Conservation (phyloP, 164 flowering plant genomes). For the Sedum album region DNA sequence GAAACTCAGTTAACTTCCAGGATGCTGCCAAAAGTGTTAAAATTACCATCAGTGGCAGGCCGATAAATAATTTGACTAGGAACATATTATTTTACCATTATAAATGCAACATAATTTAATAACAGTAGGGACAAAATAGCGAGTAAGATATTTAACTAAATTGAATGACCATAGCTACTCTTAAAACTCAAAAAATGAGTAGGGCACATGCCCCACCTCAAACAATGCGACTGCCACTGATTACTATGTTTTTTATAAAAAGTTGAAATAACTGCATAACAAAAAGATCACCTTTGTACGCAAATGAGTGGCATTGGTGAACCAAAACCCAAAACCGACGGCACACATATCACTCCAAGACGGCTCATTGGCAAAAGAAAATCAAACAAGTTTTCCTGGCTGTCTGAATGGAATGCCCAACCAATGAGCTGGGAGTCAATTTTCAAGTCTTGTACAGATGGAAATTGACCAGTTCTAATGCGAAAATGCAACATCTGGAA, state of each 20-base stretch:
- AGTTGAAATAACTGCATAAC: not conserved
- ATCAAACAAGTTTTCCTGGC: constrained; percentile 61
- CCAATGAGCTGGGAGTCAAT: constrained; percentile 52
- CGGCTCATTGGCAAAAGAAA: constrained; percentile 57
- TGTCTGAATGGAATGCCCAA: constrained; percentile 97
- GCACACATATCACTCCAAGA: constrained; percentile 81
- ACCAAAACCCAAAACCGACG: constrained; percentile 90
- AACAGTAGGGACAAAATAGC: no score
- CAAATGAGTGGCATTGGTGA: constrained; percentile 44
- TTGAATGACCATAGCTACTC: no score
- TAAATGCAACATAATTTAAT: no score
- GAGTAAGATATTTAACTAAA: no score
- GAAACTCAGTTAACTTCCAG: not conserved
- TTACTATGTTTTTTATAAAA: not conserved
- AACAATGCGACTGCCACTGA: no score
- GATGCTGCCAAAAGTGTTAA: not conserved
- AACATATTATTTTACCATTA: no score
- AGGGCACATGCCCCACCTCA: no score
- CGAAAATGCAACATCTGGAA: constrained; percentile 54
- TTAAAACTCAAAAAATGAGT: no score
- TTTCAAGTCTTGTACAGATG: constrained; percentile 43
- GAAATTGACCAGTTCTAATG: constrained; percentile 42
- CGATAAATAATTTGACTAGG: no score
- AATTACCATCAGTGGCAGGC: no score
- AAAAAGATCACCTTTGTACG: constrained; percentile 57